Conservation (phyloP, 495 filamentous ascomycete species). For the Penicillium maclennaniae region DNA sequence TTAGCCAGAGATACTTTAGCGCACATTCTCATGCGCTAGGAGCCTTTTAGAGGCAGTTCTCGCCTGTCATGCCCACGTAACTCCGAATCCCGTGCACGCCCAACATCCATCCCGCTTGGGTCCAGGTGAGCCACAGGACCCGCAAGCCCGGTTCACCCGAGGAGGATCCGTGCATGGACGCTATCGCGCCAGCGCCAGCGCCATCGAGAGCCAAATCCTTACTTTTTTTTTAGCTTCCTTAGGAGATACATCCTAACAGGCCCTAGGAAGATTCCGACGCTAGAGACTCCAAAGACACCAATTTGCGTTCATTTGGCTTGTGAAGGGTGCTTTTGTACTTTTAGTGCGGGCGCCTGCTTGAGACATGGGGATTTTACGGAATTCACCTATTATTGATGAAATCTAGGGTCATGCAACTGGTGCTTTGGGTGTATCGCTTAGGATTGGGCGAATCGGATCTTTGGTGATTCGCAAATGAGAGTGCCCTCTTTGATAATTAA, state of each 20-base stretch:
- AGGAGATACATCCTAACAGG: neutral
- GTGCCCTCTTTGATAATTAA: too few species aligned
- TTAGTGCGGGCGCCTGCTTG: neutral
- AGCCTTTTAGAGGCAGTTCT: neutral
- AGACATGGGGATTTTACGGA: neutral
- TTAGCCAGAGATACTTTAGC: too few species aligned
- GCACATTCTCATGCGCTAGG: too few species aligned
- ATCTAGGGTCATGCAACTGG: neutral
- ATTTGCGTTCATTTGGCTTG: too few species aligned
- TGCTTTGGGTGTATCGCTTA: neutral
- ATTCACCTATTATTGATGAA: neutral
- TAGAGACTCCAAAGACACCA: too few species aligned
- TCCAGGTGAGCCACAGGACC: neutral
- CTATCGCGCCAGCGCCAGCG: too few species aligned
- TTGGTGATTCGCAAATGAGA: too few species aligned
- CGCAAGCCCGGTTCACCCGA: neutral
- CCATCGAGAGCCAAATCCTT: neutral
- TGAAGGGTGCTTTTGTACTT: too few species aligned
- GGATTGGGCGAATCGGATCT: too few species aligned
- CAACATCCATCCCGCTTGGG: neutral
- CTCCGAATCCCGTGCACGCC: neutral
- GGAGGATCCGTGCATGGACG: neutral
- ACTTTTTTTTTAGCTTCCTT: neutral
- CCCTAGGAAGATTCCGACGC: neutral
- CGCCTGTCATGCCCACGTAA: neutral